These are phyloP conservation scores for Beta corolliflora DNA, from an alignment of 179 eudicot species.

Conservation along the genomic window DNA sequence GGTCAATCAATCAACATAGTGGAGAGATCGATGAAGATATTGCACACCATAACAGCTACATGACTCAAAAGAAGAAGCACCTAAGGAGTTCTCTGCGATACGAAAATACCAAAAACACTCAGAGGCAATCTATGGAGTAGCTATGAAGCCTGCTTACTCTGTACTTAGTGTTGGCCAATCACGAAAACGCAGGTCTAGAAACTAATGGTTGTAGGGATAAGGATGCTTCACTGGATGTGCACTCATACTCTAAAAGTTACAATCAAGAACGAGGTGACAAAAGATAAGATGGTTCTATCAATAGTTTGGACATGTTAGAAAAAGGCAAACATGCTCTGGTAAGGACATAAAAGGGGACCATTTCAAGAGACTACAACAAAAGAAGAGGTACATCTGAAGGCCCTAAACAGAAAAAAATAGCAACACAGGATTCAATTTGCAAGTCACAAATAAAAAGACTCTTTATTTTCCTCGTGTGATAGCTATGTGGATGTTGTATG, in stretches of 20 bases:
- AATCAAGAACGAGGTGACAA: not conserved
- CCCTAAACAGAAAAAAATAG: not conserved
- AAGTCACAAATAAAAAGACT: not conserved
- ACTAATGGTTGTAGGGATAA: not conserved
- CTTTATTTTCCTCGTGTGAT: not conserved
- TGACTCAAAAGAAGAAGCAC: too few species aligned
- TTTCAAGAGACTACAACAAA: not conserved
- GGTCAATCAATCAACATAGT: not conserved
- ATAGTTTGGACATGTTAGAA: not conserved
- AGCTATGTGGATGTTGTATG: too few species aligned
- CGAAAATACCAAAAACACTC: too few species aligned
- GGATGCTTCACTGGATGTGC: not conserved
- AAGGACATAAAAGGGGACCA: not conserved
- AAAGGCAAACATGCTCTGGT: not conserved
- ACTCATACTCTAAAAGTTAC: not conserved
- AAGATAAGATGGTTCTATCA: too few species aligned
- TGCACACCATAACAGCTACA: not conserved
- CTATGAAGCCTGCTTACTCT: not conserved
- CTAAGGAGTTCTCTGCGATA: too few species aligned
- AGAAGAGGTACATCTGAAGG: not conserved
- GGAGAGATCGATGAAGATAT: not conserved
- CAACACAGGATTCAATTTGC: not conserved
- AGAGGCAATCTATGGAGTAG: not conserved
- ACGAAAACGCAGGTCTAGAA: not conserved
- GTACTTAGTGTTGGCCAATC: not conserved